These are phyloP conservation scores for Pseudotulostoma volvatum DNA, from an alignment of 495 filamentous ascomycete genomes.

Conservation along the genomic window DNA sequence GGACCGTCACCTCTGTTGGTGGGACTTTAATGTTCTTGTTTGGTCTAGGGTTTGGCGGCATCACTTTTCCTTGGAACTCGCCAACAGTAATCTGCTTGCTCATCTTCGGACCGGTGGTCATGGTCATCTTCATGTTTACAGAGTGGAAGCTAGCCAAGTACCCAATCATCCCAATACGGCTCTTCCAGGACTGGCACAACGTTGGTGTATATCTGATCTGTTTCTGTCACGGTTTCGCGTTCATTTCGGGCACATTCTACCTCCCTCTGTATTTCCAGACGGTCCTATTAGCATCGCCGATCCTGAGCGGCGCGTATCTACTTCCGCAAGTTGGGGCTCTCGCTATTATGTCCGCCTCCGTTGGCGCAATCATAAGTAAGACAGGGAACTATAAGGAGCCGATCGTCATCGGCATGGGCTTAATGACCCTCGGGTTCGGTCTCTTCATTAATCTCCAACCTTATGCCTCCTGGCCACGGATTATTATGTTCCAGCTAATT, in stretches of 20 bases:
- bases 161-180: constrained; percentile 57
- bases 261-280: constrained; percentile 68
- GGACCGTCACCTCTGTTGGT: constrained; percentile 51
- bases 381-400: constrained; percentile 37
- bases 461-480: constrained; percentile 32
- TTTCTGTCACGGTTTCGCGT: constrained; percentile 54
- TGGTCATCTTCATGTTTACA: constrained; percentile 44
- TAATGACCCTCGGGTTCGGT: constrained; percentile 39
- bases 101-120: constrained; percentile 52
- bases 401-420: constrained; percentile 31
- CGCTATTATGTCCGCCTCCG: constrained; percentile 44
- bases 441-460: constrained; percentile 32
- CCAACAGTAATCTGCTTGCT: constrained; percentile 62
- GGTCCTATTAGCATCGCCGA: constrained; percentile 53
- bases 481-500: constrained; percentile 38
- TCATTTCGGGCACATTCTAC: constrained; percentile 59
- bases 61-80: constrained; percentile 59
- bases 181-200: constrained; percentile 47
- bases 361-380: constrained; percentile 58
- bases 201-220: constrained; percentile 38
- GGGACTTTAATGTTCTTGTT: constrained; percentile 71
- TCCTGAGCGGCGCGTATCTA: constrained; percentile 65
- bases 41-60: constrained; percentile 63
- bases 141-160: constrained; percentile 60
- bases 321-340: constrained; percentile 59